These are phyloP conservation scores for Solanum piurae DNA, from an alignment of 257 asterid species.

Conservation along the genomic window DNA sequence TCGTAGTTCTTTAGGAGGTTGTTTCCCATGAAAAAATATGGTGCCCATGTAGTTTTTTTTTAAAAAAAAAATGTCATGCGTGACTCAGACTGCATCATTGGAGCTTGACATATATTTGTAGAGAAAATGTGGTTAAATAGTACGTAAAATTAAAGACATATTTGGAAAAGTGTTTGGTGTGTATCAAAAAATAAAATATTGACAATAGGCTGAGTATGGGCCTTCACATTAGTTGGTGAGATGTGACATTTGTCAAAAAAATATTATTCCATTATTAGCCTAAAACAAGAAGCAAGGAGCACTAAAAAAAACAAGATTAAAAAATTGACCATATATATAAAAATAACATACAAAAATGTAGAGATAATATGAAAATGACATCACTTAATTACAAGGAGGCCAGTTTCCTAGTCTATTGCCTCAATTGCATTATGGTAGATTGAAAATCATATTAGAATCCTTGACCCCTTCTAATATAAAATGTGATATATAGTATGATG, in stretches of 20 bases:
- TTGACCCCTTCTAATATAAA: not conserved
- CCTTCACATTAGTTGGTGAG: not conserved
- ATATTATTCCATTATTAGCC: not conserved
- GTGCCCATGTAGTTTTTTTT: not conserved
- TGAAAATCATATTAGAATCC: not conserved
- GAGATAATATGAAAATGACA: not conserved
- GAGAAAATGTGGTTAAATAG: not conserved
- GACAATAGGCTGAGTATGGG: not conserved
- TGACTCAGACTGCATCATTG: not conserved
- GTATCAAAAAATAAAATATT: not conserved
- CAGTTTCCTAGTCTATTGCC: not conserved
- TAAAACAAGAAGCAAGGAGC: not conserved
- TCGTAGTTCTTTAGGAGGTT: not conserved
- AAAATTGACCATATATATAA: not conserved
- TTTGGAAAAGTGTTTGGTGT: not conserved
- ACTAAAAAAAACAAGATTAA: not conserved
- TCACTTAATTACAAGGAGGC: not conserved
- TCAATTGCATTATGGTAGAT: not conserved
- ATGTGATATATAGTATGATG: not conserved
- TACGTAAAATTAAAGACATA: not conserved
- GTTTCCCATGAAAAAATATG: not conserved
- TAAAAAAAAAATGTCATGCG: not conserved
- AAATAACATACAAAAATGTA: not conserved
- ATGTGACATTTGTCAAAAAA: not conserved
- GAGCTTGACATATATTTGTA: not conserved